Conservation (phyloP, 768 basidiomycete genomes). For the Rhodotorula diobovata region DNA sequence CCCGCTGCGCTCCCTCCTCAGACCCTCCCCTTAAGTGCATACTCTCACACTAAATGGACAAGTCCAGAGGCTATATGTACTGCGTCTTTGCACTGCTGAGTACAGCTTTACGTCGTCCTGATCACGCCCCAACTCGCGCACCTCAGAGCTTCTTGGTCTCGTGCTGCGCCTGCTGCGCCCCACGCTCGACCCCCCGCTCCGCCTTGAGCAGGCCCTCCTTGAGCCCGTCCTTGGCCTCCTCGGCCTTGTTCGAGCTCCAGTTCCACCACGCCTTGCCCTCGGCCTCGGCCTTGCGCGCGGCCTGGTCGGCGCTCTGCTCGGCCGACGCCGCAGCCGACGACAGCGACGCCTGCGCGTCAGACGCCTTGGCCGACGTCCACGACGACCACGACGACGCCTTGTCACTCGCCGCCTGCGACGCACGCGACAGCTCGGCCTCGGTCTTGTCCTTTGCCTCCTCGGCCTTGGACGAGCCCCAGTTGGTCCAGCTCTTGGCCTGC, state of each 20-base stretch:
- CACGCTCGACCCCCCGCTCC: conserved; percentile 19
- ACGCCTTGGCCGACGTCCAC: conserved; percentile 1
- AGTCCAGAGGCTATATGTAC: not conserved
- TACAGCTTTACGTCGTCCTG: too few relatives aligned
- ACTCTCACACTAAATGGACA: too few relatives aligned
- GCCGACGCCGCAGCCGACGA: conserved; percentile 1
- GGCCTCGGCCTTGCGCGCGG: conserved; percentile 7
- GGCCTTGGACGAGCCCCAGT: conserved; percentile 27
- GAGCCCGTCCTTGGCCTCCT: conserved; percentile 22
- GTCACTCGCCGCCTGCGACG: conserved; percentile 8
- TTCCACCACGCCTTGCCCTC: conserved; percentile 24
- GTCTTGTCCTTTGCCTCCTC: conserved; percentile 7
- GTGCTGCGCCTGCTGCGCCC: conserved; percentile 24
- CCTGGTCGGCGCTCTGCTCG: conserved; percentile 3
- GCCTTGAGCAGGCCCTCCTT: conserved; percentile 23
- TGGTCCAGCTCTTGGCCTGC: conserved; percentile 19
- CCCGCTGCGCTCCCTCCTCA: too few relatives aligned
- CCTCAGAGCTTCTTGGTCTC: conserved; percentile 30
- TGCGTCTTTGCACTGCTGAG: not conserved
- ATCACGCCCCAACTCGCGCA: not conserved
- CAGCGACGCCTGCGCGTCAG: conserved; percentile 14
- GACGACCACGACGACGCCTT: conserved; percentile 16
- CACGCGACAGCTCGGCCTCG: conserved; percentile 2
- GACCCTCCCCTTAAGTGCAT: too few relatives aligned
- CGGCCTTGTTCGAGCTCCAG: conserved; percentile 26